A percentile compares a stretch with the other conserved stretches of the same genome.
These are phyloP conservation scores for Nicotiana undulata DNA, from an alignment of 257 asterid species.

Conservation along the genomic window DNA sequence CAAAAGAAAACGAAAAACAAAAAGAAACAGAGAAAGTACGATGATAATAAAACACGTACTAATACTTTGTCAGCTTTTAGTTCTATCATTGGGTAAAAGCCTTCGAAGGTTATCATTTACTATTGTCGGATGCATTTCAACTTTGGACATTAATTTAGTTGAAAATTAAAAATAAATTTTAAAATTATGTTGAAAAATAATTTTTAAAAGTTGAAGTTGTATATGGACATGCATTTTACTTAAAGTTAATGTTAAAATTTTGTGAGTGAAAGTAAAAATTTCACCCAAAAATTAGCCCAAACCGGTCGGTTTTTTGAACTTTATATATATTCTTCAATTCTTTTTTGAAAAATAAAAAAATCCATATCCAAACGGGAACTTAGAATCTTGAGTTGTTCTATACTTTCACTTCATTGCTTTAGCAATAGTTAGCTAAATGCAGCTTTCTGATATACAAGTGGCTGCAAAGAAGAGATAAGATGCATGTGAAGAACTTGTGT, in stretches of 20 bases:
- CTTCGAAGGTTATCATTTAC: not conserved
- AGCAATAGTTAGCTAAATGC: not conserved
- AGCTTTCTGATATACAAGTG: not conserved
- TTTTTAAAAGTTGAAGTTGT: too few species aligned
- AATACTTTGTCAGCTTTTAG: not conserved
- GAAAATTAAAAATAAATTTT: too few species aligned
- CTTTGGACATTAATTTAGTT: too few species aligned
- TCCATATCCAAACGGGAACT: too few species aligned
- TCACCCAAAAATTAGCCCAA: too few species aligned
- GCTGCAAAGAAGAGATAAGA: not conserved
- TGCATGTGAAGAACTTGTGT: not conserved
- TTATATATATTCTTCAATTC: too few species aligned
- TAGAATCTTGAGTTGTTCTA: not conserved
- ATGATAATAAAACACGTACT: not conserved
- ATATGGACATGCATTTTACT: too few species aligned
- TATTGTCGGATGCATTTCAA: not conserved
- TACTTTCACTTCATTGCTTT: not conserved
- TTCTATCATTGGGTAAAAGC: not conserved
- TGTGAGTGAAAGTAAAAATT: too few species aligned
- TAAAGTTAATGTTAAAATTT: too few species aligned
- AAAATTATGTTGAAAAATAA: too few species aligned
- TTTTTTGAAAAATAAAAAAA: too few species aligned
- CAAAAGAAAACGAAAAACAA: not conserved
- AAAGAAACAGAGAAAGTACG: not conserved
- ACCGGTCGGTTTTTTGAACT: too few species aligned